Base-by-base conservation (phyloP, 371 early-diverging fungal genomes). In the Nosema muscidifuracis region DNA sequence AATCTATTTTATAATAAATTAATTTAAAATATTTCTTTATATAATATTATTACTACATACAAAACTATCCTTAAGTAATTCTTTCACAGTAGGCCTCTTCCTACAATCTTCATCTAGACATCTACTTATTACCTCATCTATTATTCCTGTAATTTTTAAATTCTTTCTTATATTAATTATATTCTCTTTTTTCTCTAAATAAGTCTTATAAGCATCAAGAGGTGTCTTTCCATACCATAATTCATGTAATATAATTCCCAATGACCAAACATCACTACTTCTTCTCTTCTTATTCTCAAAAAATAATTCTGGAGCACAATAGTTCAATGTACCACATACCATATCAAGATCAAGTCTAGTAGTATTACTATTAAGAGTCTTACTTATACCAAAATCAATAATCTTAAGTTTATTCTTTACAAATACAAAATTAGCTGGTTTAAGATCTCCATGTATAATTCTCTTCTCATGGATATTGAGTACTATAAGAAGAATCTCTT, bases 321-420 rank as follows among this genome's bases (percentile, higher is more conserved):
- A 97, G 75, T 93, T 93, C 16, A 92, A 80, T 0, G 97, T 97
- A 0, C 97, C 97, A 12, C 89, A 87, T 78, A 92, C 92, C 44
- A 85, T 85, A 53, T 92, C 92, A 2, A 91, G 84, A 34, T 91
- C 87, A 55, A 95, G 89, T 68, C 91, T 92, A 16, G 95, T 94
- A 0, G 95, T 95, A 77, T 94, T 93, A 80, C 90, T 91, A 1
- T 88, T 85, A 24, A 96, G 91, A 0, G 87, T 83, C 67, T 91
- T 94, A 3, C 95, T 92, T 64, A 97, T 96, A n/a, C 98, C 98
- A 86, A 97, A 97, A 79, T 97, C 98, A 68, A 95, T 96, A 18
- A 83, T 56, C 62, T 83, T 82, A 4, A 80, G 65, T 12, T 61
- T 58, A 42, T 77, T 78, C 18, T 69, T 78, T 33, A 79, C 75